Evolutionary conservation across 2,329 filamentous ascomycete species (phyloP), one percentile per base, ranked within the genome.

Genomic region (Teratosphaeria destructans): DNA sequence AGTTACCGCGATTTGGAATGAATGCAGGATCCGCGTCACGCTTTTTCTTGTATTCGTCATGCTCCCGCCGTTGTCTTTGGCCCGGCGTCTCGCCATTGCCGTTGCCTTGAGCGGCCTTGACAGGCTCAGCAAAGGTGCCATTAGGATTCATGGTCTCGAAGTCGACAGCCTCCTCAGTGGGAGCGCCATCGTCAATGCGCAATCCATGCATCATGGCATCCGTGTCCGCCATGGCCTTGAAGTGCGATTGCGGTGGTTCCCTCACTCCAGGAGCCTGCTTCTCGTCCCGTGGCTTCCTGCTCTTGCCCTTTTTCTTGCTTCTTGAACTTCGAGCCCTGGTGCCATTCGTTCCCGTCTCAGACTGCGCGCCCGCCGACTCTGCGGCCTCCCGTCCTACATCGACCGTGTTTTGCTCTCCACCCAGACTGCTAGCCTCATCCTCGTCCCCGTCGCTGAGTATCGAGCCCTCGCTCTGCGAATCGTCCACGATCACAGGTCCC

Each of bases 1-100:
- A 97, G 63, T 89, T 87, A 61, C 94, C 94, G 65, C 93, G 82
- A 70, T 95, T 96, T 58, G 94, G 93, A 59, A 96, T 93, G 75
- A 96, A 96, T 11, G 92, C 86, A 39, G 93, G 93, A 73, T 96
- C 90, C 67, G 90, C 86, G 71, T 95, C 90, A 67, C 90, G 84
- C 73, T 89, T 89, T 76, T 88, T 90, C 76, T 87, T 86, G 77
- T 95, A 95, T 70, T 95, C 90, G 64, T 96, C 91, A 69, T 95
- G 90, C 70, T 96, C 92, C 66, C 88, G 85, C 64, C 89, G 85
- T 73, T 89, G 86, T 65, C 85, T 82, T 63, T 94, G 88, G 57
- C 82, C 82, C 60, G 83, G 77, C 37, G 82, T 80, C 68, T 86
- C 85, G 52, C 59, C 54, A 26, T 62, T 64, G 81, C 64, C 64